Percentiles rank a stretch among this genome's conserved stretches.
These are phyloP conservation scores for Pseudozyma hubeiensis DNA, from an alignment of 1,284 basidiomycete genomes.

Conservation along the genomic window DNA sequence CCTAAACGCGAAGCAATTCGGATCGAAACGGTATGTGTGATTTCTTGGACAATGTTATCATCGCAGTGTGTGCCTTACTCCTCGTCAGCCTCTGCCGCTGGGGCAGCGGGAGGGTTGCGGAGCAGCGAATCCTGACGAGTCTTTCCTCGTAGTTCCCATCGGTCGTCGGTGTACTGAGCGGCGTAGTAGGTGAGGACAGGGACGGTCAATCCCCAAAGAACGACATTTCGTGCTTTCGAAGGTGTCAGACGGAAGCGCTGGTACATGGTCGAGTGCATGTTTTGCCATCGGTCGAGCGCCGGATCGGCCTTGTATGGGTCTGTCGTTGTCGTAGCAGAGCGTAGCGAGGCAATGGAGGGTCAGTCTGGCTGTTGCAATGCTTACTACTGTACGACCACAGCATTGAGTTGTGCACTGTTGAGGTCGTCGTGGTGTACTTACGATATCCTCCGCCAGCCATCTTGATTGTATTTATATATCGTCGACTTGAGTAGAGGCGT, in stretches of 20 bases:
- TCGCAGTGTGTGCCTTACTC: constrained; percentile 10
- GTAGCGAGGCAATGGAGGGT: too few relatives aligned
- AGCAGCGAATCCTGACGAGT: constrained; percentile 52
- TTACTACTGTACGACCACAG: too few relatives aligned
- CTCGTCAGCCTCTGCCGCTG: constrained; percentile 22
- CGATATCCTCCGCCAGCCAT: constrained; percentile 65
- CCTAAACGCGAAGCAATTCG: too few relatives aligned
- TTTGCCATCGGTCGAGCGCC: constrained; percentile 64
- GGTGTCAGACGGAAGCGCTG: constrained; percentile 61
- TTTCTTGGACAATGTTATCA: too few relatives aligned
- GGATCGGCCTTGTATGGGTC: constrained; percentile 65
- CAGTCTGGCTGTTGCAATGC: too few relatives aligned
- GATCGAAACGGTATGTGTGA: too few relatives aligned
- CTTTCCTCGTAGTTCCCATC: constrained; percentile 61
- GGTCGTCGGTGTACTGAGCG: constrained; percentile 49
- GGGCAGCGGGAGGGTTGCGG: constrained; percentile 35
- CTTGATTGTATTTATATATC: constrained; percentile 11
- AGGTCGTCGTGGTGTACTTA: constrained; percentile 24
- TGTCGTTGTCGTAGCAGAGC: constrained; percentile 1
- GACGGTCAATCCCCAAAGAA: constrained; percentile 56
- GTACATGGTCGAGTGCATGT: constrained; percentile 67
- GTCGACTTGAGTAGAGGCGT: background rate
- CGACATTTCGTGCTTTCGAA: constrained; percentile 44
- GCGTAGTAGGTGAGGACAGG: constrained; percentile 53
- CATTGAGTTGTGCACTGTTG: too few relatives aligned